Evolutionary conservation across 306 rosid species (phyloP), one percentile per base, ranked within the genome.

Genomic region (Cucumis cinereus): DNA sequence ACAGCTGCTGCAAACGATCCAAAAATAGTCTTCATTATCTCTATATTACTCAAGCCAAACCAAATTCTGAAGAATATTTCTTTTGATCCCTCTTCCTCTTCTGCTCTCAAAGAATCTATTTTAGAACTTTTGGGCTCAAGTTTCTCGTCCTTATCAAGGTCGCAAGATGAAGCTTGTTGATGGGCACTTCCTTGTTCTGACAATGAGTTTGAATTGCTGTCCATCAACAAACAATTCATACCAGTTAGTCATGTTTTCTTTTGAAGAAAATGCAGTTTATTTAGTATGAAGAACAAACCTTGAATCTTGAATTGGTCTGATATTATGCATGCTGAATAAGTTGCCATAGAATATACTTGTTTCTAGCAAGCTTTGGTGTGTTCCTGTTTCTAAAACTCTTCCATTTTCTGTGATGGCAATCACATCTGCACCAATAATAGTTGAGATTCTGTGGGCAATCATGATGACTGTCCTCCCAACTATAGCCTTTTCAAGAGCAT

Each of bases 361-460:
- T 11, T 86, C 86, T 56, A 92, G 84, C 87, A 92, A 84, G 78
- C 83, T 86, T 50, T 78, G 85, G 78, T 92, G 98, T 19, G 94
- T 87, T 79, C 98, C 98, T 62, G 76, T 87, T 78, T 89, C 89
- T 66, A 83, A 61, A 73, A 90, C 90, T 74, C 81, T 85, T 72
- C 98, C 98, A 68, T 85, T 84, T 78, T 90, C 91, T 22, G 90
- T 88, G 8, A 89, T 89, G n/a, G 80, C 96, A 80, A 92, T 92
- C 69, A 87, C 82, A 77, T 92, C 92, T 78, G 98, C 94, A 87
- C 91, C 88, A 77, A 89, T 77, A 33, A 90, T 85, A 23, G 96
- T 90, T 30, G 98, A 92, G 60, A 90, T 84, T 80, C 98, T 89
- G 79, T 93, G 98, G 26, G 98, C 97, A 36, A 93, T 85, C 84